phyloP scores from a whole-genome alignment of 148 eudicot species.

The Arbutus unedo region DNA sequence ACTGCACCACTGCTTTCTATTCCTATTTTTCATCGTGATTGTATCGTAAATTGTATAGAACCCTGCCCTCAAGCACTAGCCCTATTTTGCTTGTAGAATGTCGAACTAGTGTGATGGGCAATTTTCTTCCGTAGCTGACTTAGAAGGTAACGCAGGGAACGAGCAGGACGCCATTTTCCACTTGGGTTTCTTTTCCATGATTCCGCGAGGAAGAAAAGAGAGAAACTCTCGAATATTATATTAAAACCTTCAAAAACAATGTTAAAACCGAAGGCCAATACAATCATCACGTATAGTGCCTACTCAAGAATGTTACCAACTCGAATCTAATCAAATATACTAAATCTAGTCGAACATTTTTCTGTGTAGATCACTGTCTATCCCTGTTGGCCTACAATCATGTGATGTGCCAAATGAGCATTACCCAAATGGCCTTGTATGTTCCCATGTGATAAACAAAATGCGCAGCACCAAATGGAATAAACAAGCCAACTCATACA shows the following conservation, averaged over 20 bases:
- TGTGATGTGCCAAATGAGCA: slow-evolving; percentile 2
- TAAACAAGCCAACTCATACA: neutral
- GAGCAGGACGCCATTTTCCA: too few species aligned
- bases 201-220: neutral
- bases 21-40: neutral
- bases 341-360: neutral
- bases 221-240: neutral
- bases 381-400: neutral
- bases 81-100: neutral
- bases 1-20: neutral
- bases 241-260: neutral
- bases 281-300: neutral
- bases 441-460: neutral
- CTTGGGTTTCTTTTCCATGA: neutral
- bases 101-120: neutral
- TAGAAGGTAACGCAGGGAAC: neutral
- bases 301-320: neutral
- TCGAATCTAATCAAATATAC: neutral
- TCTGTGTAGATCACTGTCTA: neutral
- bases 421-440: neutral
- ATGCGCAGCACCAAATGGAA: neutral
- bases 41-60: neutral
- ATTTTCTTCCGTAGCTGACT: too few species aligned
- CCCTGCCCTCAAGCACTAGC: neutral
- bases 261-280: neutral